These are phyloP conservation scores for Gonium pectorale DNA, from an alignment of 139 green algal species.

Conservation along the genomic window DNA sequence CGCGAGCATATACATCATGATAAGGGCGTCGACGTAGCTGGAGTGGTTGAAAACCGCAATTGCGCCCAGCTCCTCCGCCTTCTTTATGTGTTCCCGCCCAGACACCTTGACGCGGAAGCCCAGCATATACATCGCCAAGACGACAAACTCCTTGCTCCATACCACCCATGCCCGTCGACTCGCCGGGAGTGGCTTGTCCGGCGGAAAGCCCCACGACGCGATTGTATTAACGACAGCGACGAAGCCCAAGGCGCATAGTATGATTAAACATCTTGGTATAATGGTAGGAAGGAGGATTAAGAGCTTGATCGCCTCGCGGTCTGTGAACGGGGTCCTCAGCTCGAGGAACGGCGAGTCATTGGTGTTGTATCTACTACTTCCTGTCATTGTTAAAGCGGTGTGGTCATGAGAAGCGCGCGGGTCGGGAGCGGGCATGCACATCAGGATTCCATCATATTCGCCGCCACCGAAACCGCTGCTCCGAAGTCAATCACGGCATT, in stretches of 20 bases:
- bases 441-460: too few relatives aligned
- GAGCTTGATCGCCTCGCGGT: conserved; percentile 5
- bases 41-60: conserved; percentile 39
- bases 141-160: conserved; percentile 36
- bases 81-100: conserved; percentile 17
- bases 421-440: too few relatives aligned
- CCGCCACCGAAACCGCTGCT: too few relatives aligned
- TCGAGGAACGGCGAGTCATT: conserved; percentile 24
- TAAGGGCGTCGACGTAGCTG: conserved; percentile 31
- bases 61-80: conserved; percentile 35
- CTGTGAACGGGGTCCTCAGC: conserved; percentile 10
- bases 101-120: conserved; percentile 24
- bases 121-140: conserved; percentile 28
- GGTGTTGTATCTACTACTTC: neutral
- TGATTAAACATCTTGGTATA: neutral
- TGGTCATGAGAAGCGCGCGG: too few relatives aligned
- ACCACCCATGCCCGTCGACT: conserved; percentile 8
- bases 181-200: conserved; percentile 12
- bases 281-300: neutral
- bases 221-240: conserved; percentile 27
- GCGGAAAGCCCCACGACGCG: conserved; percentile 1
- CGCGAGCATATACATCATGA: conserved; percentile 28
- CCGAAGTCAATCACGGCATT: too few relatives aligned
- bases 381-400: too few relatives aligned
- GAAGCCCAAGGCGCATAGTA: neutral